Conservation (phyloP, 495 filamentous ascomycete genomes). For the Aspergillus haitiensis region DNA sequence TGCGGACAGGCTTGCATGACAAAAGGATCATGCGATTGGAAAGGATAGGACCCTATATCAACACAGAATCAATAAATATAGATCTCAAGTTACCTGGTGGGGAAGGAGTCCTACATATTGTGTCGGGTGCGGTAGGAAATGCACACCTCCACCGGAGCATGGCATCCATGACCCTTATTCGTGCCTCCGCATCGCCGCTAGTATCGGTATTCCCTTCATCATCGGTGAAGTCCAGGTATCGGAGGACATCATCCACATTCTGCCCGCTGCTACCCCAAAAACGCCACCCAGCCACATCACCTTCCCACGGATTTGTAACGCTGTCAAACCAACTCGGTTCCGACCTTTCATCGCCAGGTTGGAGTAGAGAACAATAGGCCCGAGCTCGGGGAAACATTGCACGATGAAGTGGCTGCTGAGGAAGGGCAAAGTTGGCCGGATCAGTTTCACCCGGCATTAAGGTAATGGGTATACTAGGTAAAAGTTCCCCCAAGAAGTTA, state of each 20-base stretch:
- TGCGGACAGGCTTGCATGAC: slow-evolving; percentile 82
- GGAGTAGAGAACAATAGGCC: slow-evolving; percentile 56
- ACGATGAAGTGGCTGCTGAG: slow-evolving; percentile 79
- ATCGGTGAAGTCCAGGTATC: slow-evolving; percentile 64
- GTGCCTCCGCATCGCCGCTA: slow-evolving; percentile 54
- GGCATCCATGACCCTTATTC: slow-evolving; percentile 84
- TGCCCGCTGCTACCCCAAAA: slow-evolving; percentile 85
- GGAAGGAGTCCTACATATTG: slow-evolving; percentile 68
- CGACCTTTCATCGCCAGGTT: slow-evolving; percentile 43
- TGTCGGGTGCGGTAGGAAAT: slow-evolving; percentile 96
- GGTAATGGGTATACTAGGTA: slow-evolving; percentile 80
- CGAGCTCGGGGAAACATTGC: slow-evolving; percentile 78
- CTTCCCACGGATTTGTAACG: slow-evolving; percentile 92
- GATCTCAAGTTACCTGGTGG: background rate
- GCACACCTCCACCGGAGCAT: slow-evolving; percentile 87
- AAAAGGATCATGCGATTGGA: slow-evolving; percentile 87
- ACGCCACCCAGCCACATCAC: slow-evolving; percentile 81
- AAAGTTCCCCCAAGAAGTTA: slow-evolving; percentile 72
- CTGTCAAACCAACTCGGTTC: slow-evolving; percentile 79
- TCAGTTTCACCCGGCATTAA: slow-evolving; percentile 73
- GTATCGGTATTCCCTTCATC: slow-evolving; percentile 27
- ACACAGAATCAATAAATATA: background rate
- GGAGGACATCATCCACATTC: slow-evolving; percentile 89
- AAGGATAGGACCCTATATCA: slow-evolving; percentile 83
- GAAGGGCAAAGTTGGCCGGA: slow-evolving; percentile 76